Evolutionary conservation across 176 grass and related monocot species (phyloP).

Genomic region (Ampelocalamus luodianensis): DNA sequence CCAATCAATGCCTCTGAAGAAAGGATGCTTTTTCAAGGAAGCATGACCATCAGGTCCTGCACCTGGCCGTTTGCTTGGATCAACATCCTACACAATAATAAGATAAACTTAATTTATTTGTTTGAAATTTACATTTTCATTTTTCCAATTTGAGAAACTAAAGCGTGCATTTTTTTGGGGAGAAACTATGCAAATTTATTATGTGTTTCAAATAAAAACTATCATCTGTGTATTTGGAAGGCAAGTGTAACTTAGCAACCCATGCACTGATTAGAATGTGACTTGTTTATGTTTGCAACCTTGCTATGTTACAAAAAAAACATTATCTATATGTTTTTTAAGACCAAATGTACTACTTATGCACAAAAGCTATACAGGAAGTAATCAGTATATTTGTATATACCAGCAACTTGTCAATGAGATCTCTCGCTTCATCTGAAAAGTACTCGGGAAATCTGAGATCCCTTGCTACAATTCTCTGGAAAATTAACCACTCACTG

Average conservation of each 20-base stretch:
- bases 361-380: conserved; percentile 4
- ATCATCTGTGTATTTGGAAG: conserved; percentile 17
- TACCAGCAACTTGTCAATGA: conserved; percentile 97
- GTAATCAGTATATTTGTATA: conserved; percentile 17
- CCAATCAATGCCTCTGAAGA: conserved; percentile 96
- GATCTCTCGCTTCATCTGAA: conserved; percentile 78
- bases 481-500: conserved; percentile 95
- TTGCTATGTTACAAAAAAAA: background rate
- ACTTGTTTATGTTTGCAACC: background rate
- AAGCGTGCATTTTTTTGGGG: too few relatives aligned
- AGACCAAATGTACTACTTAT: conserved; percentile 1
- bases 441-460: conserved; percentile 86
- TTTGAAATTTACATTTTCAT: background rate
- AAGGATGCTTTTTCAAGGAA: conserved; percentile 85
- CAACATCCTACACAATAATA: conserved; percentile 72
- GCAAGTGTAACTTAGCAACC: background rate
- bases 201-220: background rate
- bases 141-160: background rate
- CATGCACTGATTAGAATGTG: background rate
- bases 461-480: conserved; percentile 91
- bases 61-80: conserved; percentile 83
- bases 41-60: conserved; percentile 76
- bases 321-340: background rate
- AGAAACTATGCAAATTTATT: background rate
- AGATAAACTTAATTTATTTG: conserved; percentile 15